These are phyloP conservation scores for Rutstroemia sp. DNA, from an alignment of 2,329 filamentous ascomycete genomes.

Conservation along the genomic window DNA sequence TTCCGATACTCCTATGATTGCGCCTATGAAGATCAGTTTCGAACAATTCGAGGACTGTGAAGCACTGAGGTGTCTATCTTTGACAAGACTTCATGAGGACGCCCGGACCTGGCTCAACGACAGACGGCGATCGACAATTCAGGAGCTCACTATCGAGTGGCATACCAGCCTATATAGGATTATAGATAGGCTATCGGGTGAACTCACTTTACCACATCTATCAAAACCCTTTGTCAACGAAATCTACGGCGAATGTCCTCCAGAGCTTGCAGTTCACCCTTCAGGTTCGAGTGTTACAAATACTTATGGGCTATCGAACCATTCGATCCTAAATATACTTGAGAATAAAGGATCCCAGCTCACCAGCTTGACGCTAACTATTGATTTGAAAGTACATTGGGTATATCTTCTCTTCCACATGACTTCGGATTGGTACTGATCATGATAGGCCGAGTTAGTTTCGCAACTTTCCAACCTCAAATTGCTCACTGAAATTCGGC, in stretches of 20 bases:
- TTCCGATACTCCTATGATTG: too few relatives aligned
- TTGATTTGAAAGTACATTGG: background rate
- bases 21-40: background rate
- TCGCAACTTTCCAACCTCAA: background rate
- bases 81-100: background rate
- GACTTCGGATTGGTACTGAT: background rate
- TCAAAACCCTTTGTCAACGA: background rate
- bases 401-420: background rate
- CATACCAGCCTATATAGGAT: too few relatives aligned
- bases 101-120: background rate
- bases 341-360: background rate
- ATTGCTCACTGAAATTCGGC: background rate
- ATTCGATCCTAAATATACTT: background rate
- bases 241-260: too few relatives aligned
- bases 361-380: background rate
- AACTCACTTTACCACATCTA: background rate
- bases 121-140: background rate
- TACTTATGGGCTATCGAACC: too few relatives aligned
- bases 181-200: too few relatives aligned
- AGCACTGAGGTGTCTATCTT: background rate
- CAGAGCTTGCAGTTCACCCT: too few relatives aligned
- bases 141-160: too few relatives aligned
- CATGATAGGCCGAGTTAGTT: too few relatives aligned
- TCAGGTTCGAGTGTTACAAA: too few relatives aligned
- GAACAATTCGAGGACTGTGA: background rate